Percentiles rank a stretch among this genome's conserved stretches.
phyloP scores from a whole-genome alignment of 2,329 filamentous ascomycete species.

The Zalaria obscura region DNA sequence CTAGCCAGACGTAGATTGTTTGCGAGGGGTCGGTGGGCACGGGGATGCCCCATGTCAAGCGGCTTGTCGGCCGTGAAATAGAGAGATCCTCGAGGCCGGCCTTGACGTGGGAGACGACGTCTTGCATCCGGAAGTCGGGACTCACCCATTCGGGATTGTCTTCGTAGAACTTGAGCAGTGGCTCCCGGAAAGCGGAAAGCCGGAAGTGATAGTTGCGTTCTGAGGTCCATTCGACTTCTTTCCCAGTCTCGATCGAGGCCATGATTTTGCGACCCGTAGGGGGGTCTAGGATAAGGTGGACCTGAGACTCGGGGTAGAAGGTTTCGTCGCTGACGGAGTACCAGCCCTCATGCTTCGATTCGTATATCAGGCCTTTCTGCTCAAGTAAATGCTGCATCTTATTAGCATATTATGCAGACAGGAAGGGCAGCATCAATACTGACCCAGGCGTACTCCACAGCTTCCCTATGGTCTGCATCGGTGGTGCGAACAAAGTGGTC shows the following conservation, averaged over 20 bases:
- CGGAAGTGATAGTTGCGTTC: constrained; percentile 94
- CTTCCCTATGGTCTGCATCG: constrained; percentile 63
- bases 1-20: constrained; percentile 97
- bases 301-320: constrained; percentile 69
- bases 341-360: constrained; percentile 81
- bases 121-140: constrained; percentile 58
- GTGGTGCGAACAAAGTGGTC: constrained; percentile 91
- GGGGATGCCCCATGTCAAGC: constrained; percentile 75
- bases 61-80: constrained; percentile 64
- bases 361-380: constrained; percentile 66
- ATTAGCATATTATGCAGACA: constrained; percentile 1
- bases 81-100: constrained; percentile 75
- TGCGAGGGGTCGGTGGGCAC: constrained; percentile 75
- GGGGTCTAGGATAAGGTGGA: constrained; percentile 62
- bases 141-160: constrained; percentile 66
- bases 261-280: constrained; percentile 71
- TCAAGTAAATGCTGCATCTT: constrained; percentile 47
- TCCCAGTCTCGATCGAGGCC: constrained; percentile 75
- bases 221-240: constrained; percentile 85
- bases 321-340: constrained; percentile 95
- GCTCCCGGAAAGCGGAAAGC: constrained; percentile 68
- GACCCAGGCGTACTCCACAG: constrained; percentile 82
- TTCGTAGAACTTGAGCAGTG: constrained; percentile 64
- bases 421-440: background rate
- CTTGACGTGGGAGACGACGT: constrained; percentile 63